A percentile compares a stretch with the other conserved stretches of the same genome.
These are phyloP conservation scores for Mollisiaceae sp. DNA, from an alignment of 2,329 filamentous ascomycete genomes.

Conservation along the genomic window DNA sequence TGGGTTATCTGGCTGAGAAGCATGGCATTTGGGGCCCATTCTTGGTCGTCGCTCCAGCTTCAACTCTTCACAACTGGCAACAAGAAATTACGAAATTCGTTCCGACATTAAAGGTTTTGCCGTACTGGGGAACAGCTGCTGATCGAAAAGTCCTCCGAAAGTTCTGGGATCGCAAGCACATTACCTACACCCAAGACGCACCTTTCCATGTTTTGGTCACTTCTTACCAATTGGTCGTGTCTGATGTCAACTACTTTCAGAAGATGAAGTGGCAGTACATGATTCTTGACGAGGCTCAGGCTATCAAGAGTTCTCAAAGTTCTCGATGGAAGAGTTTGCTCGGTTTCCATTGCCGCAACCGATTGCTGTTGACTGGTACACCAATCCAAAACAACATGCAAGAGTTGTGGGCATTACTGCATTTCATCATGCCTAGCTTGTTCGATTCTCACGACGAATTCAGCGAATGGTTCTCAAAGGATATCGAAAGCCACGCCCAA, in stretches of 20 bases:
- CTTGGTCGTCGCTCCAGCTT: slow-evolving; percentile 93
- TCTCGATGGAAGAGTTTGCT: slow-evolving; percentile 96
- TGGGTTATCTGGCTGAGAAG: slow-evolving; percentile 96
- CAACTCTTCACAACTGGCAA: slow-evolving; percentile 98
- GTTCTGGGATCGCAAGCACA: slow-evolving; percentile 98
- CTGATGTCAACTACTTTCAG: slow-evolving; percentile 96
- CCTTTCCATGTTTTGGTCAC: slow-evolving; percentile 96
- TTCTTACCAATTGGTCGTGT: slow-evolving; percentile 95
- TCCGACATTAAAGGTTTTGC: slow-evolving; percentile 90
- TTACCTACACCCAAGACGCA: slow-evolving; percentile 91
- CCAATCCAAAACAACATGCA: slow-evolving; percentile 99
- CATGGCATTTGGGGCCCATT: slow-evolving; percentile 99
- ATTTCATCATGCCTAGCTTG: slow-evolving; percentile 99
- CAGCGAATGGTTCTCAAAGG: slow-evolving; percentile 92
- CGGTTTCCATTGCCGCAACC: slow-evolving; percentile 93
- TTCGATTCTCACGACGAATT: slow-evolving; percentile 95
- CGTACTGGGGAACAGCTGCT: slow-evolving; percentile 94
- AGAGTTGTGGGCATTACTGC: slow-evolving; percentile 93
- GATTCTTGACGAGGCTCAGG: slow-evolving; percentile 98
- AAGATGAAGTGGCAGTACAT: slow-evolving; percentile 99
- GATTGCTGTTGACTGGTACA: slow-evolving; percentile 90
- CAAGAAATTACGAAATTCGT: slow-evolving; percentile 97
- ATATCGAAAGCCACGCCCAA: slow-evolving; percentile 97
- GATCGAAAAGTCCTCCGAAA: slow-evolving; percentile 96
- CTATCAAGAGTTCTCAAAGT: slow-evolving; percentile 97